Evolutionary conservation across 768 basidiomycete genomes (phyloP), one percentile per base, ranked within the genome.

Genomic region (Termitomyces sp.): DNA sequence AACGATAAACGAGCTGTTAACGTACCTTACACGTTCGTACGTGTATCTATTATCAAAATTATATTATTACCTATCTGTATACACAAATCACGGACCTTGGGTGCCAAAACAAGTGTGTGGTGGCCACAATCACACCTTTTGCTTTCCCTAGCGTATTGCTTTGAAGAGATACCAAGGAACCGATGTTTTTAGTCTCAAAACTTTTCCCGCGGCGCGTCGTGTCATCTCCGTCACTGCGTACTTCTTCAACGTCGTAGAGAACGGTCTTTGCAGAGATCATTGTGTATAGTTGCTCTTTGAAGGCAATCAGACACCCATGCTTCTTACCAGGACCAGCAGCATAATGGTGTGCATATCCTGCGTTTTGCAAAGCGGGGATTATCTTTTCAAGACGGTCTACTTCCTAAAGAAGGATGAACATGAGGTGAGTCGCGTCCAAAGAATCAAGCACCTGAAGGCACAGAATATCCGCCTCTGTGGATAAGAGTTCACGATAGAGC

Each of bases 41-140:
- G 81, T 80, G 65, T 89, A 91, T 52, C 87, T 81, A 31, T 1
- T 23, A 7, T 18, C 18, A 27, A 27, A 15, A 36, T 33, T 7
- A 23, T 11, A 23, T 35, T 15, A 3, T 27, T 22, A n/a, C 16
- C 32, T 23, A 33, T 6, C 15, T 15, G 22, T n/a, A n/a, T 15
- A 11, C 20, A 27, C 31, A 25, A 41, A 32, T 20, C 59, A 73
- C 81, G 54, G 70, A 93, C 85, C 79, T 81, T 5, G 94, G 94
- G 70, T 96, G 94, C 95, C 95, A 98, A 69, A 97, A 98, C 22
- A 96, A 74, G 73, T 98, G 95, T 0, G 94, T 94, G 1, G 95
- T 97, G 3, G 84, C 91, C 13, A 95, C 72, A 38, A 96, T 72
- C 32, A 92, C 68, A 4, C 94, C 91, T 36, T 74, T 70, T 32